Base-by-base conservation (phyloP, 129 eudicot genomes). In the Helianthus tuberosus region DNA sequence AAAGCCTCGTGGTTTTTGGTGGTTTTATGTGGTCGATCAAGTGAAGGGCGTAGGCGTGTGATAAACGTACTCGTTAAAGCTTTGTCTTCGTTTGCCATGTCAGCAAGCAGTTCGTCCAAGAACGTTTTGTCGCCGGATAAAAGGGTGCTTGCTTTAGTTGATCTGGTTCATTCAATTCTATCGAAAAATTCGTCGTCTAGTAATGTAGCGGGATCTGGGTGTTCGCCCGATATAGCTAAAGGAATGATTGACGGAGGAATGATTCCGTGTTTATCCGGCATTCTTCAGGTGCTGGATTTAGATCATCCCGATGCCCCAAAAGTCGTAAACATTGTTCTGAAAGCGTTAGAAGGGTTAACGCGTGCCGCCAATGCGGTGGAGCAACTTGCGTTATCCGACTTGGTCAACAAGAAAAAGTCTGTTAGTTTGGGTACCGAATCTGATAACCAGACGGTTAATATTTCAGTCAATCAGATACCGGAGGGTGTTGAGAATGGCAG, bases 181-280 rank as follows among this genome's bases (percentile, higher is more conserved):
- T 90, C 96, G 1, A 91, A 94, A 71, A 94, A 90, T 74, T 88
- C 96, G 39, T 85, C 99, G 15, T 88, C 99, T 20, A 76, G 89
- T 81, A 86, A 79, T 85, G 80, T 87, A 61, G 96, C 90, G 6
- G 87, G 96, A 75, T 83, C 97, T 52, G 97, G 93, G 25, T 94
- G 96, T 76, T 94, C 99, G 0, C 99, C 99, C 0, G 99, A 94
- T 76, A 82, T 94, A 79, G 96, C 99, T 59, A 89, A 85, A 85
- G 85, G 96, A 81, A 90, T 94, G 99, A 91, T 91, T 60, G 99
- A 94, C 81, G 97, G 99, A 55, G 97, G 99, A 74, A 77, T 94
- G 75, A 89, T 91, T 58, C 88, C 91, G 20, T 94, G 96, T 61
- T 74, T 94, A 38, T 86, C 97, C 20, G 77, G 85, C 71, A 85